These are phyloP conservation scores for Zhuliangozyma blackwelliae DNA, from an alignment of 1,139 yeast species.

Conservation along the genomic window DNA sequence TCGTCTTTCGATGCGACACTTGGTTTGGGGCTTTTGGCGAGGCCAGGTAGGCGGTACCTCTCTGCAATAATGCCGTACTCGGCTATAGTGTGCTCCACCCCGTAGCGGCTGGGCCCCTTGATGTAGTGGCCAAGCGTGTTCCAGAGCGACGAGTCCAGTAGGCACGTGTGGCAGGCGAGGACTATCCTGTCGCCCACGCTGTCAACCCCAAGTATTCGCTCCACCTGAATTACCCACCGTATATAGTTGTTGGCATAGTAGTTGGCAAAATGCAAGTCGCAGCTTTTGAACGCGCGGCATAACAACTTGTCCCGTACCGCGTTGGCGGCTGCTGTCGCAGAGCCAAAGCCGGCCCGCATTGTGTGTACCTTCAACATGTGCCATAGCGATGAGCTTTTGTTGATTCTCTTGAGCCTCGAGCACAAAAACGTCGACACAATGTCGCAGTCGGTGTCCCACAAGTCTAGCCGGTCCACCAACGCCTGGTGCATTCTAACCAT, in stretches of 20 bases:
- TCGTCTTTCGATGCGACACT: background rate
- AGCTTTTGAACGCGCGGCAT: slow-evolving; percentile 28
- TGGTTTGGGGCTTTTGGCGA: background rate
- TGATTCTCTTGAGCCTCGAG: slow-evolving; percentile 33
- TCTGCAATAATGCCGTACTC: background rate
- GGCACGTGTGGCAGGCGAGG: slow-evolving; percentile 14
- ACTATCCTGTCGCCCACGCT: slow-evolving; percentile 5
- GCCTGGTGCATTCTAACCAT: slow-evolving; percentile 28
- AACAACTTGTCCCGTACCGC: slow-evolving; percentile 12
- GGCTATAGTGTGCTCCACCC: background rate
- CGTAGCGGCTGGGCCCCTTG: background rate
- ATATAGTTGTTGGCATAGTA: slow-evolving; percentile 36
- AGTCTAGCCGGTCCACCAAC: slow-evolving; percentile 15
- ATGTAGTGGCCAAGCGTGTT: background rate
- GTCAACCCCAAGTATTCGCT: slow-evolving; percentile 5
- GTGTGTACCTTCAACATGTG: slow-evolving; percentile 18
- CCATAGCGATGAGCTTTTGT: slow-evolving; percentile 45
- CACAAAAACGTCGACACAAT: slow-evolving; percentile 27
- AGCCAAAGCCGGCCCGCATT: background rate
- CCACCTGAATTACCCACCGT: slow-evolving; percentile 25
- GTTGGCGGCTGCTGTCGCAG: background rate
- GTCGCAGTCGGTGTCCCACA: slow-evolving; percentile 23
- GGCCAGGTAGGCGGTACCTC: background rate
- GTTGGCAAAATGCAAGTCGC: slow-evolving; percentile 37
- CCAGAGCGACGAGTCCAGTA: background rate